Evolutionary conservation across 225 moss, liverwort and hornwort species (phyloP).

Genomic region (Physcomitrium patens): DNA sequence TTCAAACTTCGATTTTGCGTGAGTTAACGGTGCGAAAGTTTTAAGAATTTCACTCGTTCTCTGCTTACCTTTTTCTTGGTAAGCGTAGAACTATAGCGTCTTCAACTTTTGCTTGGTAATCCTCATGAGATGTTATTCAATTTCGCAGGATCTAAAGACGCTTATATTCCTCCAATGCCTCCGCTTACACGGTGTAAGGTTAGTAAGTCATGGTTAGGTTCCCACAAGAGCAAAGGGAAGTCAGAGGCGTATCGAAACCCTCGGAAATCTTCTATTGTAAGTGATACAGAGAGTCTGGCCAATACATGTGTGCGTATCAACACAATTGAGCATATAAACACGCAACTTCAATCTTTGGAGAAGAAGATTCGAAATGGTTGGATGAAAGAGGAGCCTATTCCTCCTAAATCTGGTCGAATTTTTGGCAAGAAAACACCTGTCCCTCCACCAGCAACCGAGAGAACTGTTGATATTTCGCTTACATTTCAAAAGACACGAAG

Average conservation of each 20-base stretch:
- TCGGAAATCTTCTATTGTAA: slow-evolving; percentile 28
- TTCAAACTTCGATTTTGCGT: too few relatives aligned
- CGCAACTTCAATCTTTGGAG: slow-evolving; percentile 76
- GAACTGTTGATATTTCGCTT: slow-evolving; percentile 28
- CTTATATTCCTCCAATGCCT: slow-evolving; percentile 72
- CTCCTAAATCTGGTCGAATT: slow-evolving; percentile 44
- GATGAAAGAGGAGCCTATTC: slow-evolving; percentile 61
- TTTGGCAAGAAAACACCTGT: slow-evolving; percentile 39
- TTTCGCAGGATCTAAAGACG: slow-evolving; percentile 79
- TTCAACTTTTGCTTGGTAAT: background rate
- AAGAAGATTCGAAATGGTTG: slow-evolving; percentile 82
- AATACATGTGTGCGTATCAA: slow-evolving; percentile 87
- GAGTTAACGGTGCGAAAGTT: background rate
- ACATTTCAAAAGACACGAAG: slow-evolving; percentile 46
- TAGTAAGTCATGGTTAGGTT: slow-evolving; percentile 55
- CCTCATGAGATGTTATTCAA: slow-evolving; percentile 23
- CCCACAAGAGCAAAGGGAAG: slow-evolving; percentile 74
- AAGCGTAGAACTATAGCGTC: too few relatives aligned
- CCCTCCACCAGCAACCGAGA: slow-evolving; percentile 37
- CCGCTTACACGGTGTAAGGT: slow-evolving; percentile 82
- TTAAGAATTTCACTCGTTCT: slow-evolving; percentile 23
- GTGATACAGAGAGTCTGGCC: slow-evolving; percentile 50
- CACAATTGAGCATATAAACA: slow-evolving; percentile 73
- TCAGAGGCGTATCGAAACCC: slow-evolving; percentile 49
- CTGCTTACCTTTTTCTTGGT: slow-evolving; percentile 10